Evolutionary conservation across 2,329 filamentous ascomycete species (phyloP).

Genomic region (Fusarium anguioides): DNA sequence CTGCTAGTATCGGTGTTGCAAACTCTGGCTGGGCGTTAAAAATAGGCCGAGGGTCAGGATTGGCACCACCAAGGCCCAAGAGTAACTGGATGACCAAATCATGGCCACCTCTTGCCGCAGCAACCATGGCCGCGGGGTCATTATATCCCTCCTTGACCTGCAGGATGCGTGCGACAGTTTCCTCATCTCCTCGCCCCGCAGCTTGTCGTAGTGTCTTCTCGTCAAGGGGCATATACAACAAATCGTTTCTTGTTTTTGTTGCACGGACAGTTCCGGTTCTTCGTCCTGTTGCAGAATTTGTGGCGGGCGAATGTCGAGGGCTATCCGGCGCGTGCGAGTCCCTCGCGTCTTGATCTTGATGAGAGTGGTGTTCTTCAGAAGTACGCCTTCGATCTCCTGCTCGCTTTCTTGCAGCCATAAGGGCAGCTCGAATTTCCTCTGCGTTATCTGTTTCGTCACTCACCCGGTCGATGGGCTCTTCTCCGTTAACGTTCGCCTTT

Average conservation of each 20-base stretch:
- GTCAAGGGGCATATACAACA: conserved; percentile 72
- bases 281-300: conserved; percentile 55
- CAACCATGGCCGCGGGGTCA: conserved; percentile 89
- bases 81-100: conserved; percentile 85
- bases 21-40: conserved; percentile 71
- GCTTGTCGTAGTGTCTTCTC: conserved; percentile 70
- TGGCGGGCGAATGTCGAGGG: conserved; percentile 67
- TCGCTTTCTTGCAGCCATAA: conserved; percentile 70
- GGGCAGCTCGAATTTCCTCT: conserved; percentile 78
- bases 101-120: conserved; percentile 91
- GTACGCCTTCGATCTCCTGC: conserved; percentile 65
- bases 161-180: conserved; percentile 70
- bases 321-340: conserved; percentile 68
- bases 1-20: conserved; percentile 92
- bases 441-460: conserved; percentile 79
- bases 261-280: conserved; percentile 67
- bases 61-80: conserved; percentile 73
- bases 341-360: conserved; percentile 60
- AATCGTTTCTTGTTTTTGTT: conserved; percentile 72
- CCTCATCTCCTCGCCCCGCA: conserved; percentile 69
- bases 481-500: conserved; percentile 89
- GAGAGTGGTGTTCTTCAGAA: conserved; percentile 67
- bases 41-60: conserved; percentile 76
- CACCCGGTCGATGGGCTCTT: conserved; percentile 89
- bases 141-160: conserved; percentile 70